phyloP scores from a whole-genome alignment of 805 yeast species.

The Saccharomyces mikatae region DNA sequence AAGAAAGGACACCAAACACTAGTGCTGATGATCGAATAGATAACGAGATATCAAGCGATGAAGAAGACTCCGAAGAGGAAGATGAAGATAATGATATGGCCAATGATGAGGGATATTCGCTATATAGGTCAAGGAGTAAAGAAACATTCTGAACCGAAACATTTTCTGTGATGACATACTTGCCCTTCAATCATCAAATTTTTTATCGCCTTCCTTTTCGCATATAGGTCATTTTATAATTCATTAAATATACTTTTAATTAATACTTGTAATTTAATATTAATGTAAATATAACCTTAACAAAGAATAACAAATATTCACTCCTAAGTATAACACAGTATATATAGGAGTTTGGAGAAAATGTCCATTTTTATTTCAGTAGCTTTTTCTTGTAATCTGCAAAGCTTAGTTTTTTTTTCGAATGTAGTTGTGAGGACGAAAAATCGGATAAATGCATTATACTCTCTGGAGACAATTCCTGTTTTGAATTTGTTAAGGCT shows the following conservation, averaged over 20 bases:
- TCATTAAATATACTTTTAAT: not conserved
- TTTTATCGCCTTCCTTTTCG: not conserved
- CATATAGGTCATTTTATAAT: not conserved
- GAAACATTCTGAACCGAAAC: not conserved
- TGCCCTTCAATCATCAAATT: not conserved
- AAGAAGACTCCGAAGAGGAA: constrained; percentile 12
- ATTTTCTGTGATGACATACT: not conserved
- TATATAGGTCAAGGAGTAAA: not conserved
- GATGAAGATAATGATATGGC: constrained; percentile 13
- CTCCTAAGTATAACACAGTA: not conserved
- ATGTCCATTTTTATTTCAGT: constrained; percentile 4
- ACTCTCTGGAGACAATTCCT: constrained; percentile 1
- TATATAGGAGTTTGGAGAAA: not conserved
- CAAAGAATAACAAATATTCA: not conserved
- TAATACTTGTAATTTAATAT: not conserved
- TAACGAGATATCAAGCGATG: constrained; percentile 10
- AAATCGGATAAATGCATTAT: constrained; percentile 5
- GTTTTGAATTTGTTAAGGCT: not conserved
- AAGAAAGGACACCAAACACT: not conserved
- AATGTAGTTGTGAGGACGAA: not conserved
- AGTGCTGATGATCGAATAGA: constrained; percentile 3
- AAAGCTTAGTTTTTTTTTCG: constrained; percentile 30
- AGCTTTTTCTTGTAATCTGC: constrained; percentile 32
- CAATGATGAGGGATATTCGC: constrained; percentile 8
- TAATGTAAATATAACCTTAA: not conserved